Evolutionary conservation across 148 eudicot genomes (phyloP), one percentile per base, ranked within the genome.

Genomic region (Rhododendron mucronatum): DNA sequence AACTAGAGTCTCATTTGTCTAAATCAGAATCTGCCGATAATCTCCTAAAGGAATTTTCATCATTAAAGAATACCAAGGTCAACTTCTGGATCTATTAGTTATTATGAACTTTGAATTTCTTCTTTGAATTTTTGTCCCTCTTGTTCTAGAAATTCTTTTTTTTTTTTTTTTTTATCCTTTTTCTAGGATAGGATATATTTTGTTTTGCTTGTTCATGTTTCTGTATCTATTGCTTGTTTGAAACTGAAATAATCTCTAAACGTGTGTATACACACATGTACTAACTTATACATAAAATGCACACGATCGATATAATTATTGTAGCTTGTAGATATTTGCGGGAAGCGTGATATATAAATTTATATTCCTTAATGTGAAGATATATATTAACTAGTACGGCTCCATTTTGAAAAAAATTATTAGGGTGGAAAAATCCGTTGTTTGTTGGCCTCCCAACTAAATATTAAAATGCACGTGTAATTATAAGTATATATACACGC

Each of bases 31-130:
- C 18, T 20, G 7, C 23, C 23, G 14, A 14, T 13, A 61, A 28
- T 33, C 85, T 48, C 71, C 80, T 28, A 15, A 16, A 79, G 39
- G 45, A 44, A 44, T n/a, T 78, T 78, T 30, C 39, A 44, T 57
- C 15, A 55, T 85, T 78, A 63, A 20, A 61, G 23, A 51, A 63
- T 18, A 45, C 71, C n/a, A 45, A 61, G 45, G 87, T 85, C 87
- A 85, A 78, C 86, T 84, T 76, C 39, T n/a, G 37, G 35, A 75
- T 78, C 75, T 9, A 45, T 26, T 71, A 71, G 6, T 67, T 28
- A 67, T 26, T 23, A 67, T 67, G 74, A 67, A 26, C 35, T 67
- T 67, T 67, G 74, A 67, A 67, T 67, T 67, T 67, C 12, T 26
- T 11, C 59, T 10, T 39, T 39, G 41, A 39, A 41, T 41, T 47